A percentile compares a stretch with the other conserved stretches of the same genome.
Conservation (phyloP, 768 basidiomycete genomes). For the Ramaria rubella region DNA sequence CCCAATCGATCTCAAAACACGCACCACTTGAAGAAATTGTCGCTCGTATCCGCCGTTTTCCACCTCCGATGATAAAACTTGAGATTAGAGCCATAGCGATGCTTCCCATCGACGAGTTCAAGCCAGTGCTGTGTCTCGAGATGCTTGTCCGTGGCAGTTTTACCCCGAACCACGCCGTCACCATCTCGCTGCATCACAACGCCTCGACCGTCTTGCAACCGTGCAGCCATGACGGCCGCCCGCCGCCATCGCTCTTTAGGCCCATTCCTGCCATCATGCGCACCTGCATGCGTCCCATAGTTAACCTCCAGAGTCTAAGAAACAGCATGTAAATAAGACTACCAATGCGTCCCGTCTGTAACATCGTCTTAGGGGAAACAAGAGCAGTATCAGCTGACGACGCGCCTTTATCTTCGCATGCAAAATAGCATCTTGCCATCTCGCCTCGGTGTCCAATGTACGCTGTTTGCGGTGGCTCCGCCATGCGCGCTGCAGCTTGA, state of each 20-base stretch:
- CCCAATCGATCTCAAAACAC: background rate
- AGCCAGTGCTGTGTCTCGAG: conserved; percentile 60
- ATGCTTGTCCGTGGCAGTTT: conserved; percentile 26
- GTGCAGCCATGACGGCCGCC: conserved; percentile 34
- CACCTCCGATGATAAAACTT: conserved; percentile 54
- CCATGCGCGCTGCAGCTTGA: conserved; percentile 36
- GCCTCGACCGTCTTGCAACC: conserved; percentile 39
- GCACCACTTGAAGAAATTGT: conserved; percentile 64
- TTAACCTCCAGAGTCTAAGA: background rate
- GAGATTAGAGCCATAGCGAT: conserved; percentile 59
- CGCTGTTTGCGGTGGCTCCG: conserved; percentile 20
- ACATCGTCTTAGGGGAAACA: background rate
- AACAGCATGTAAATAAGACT: too few species aligned
- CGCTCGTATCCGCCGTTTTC: conserved; percentile 50
- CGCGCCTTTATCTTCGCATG: conserved; percentile 34
- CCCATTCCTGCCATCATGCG: conserved; percentile 40
- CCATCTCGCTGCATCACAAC: conserved; percentile 27
- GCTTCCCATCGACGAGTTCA: conserved; percentile 56
- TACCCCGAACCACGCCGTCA: conserved; percentile 22
- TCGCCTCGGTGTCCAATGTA: conserved; percentile 16
- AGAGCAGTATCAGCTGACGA: too few species aligned
- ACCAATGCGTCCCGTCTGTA: background rate
- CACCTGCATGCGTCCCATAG: conserved; percentile 14
- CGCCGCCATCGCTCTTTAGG: conserved; percentile 43
- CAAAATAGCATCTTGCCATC: conserved; percentile 30